Conservation (phyloP, 176 grass and related monocot species). For the Musa acuminata region DNA sequence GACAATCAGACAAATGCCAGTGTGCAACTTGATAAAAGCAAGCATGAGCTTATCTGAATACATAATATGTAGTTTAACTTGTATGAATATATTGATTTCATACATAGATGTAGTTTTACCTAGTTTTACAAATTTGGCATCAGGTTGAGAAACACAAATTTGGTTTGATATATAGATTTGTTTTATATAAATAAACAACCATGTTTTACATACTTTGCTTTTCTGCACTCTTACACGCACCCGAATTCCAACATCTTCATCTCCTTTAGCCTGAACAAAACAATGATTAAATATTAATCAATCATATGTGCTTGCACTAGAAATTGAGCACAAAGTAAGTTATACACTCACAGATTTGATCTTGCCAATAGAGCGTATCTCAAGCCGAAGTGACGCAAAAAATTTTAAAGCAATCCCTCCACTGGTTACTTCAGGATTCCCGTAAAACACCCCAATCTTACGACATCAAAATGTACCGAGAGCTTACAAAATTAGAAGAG, state of each 20-base stretch:
- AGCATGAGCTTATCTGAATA: neutral
- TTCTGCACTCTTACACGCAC: constrained; percentile 98
- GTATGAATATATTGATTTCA: neutral
- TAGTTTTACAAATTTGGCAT: neutral
- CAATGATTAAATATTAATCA: neutral
- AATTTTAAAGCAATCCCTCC: constrained; percentile 98
- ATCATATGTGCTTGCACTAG: too few species aligned
- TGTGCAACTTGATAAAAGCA: neutral
- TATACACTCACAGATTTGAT: constrained; percentile 85
- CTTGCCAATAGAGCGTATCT: constrained; percentile 87
- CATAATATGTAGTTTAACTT: neutral
- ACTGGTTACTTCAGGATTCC: constrained; percentile 98
- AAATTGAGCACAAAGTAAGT: constrained; percentile 1
- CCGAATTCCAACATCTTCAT: constrained; percentile 95
- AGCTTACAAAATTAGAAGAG: constrained; percentile 18
- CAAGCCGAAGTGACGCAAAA: constrained; percentile 94
- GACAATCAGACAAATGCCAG: neutral
- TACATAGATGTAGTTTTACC: neutral
- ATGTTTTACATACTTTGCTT: constrained; percentile 72
- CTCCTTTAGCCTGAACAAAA: constrained; percentile 52
- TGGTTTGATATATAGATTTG: neutral
- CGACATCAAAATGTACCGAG: constrained; percentile 9
- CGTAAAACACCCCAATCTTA: constrained; percentile 97
- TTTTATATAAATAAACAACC: neutral
- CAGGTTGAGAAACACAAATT: neutral